Evolutionary conservation across 805 yeast genomes (phyloP), one percentile per base, ranked within the genome.

Genomic region (Grigorovia jiainica): DNA sequence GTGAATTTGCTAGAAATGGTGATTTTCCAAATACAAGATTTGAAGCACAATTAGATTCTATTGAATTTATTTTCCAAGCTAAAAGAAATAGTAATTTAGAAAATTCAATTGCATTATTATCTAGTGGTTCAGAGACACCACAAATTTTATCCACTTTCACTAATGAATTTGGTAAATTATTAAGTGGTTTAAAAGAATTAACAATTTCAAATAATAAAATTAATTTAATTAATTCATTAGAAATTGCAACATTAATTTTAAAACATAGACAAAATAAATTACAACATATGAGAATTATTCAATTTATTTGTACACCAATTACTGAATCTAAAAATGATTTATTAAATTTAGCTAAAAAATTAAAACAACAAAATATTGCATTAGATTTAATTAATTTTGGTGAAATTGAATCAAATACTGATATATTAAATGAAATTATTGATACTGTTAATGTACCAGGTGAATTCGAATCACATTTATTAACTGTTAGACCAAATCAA

Each of bases 251-350:
- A 1, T 66, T 92, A 56, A 97, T 97, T 16, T 77, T 90, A 58
- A 92, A 89, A 60, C 97, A 90, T 66, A 86, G 98, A 57, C 96
- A 87, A 63, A 90, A 92, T 66, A 87, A 84, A 64, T 81, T 82
- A 5, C 97, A 87, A 61, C 82, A 76, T 51, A 97, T 87, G 66
- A 76, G 98, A 51, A 84, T 92, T 46, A 75, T 92, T 44, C 85
- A 78, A 31, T 92, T 92, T 64, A 87, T 87, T 34, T 97, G 95
- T 15, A 76, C 86, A 44, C 97, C 97, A 24, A 71, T 92, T 37
- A 38, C 46, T 15, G 90, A 84, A 43, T 92, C 84, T 44, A 81
- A 76, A 43, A 75, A 75, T 54, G 90, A 82, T 19, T 71, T 92
- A 49, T 83, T 82, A 54, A 83, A 76, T 57, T 71, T 92, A 58